Base-by-base conservation (phyloP, 768 basidiomycete genomes). In the Pholiota microspora region DNA sequence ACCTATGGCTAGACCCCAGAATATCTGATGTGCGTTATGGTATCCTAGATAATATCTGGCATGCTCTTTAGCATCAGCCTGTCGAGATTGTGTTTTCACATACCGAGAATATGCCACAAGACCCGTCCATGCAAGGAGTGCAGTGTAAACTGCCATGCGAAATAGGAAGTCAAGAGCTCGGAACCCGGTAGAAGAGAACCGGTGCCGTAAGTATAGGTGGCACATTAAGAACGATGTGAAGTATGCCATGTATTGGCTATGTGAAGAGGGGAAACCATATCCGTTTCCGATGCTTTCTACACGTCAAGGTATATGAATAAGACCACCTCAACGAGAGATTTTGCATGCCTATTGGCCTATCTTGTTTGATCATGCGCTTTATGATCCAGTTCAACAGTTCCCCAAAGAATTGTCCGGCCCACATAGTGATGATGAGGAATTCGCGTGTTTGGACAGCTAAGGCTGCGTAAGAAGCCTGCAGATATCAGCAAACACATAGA, bases 201-300 rank as follows among this genome's bases (percentile, higher is more conserved):
- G 77, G 62, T 92, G 90, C 31, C 82, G 81, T 58, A 82, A 84
- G 58, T 78, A 80, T 46, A 93, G 64, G 69, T 94, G 92, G 63
- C 86, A 83, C 38, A 85, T 64, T 40, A 93, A 67, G 68, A 93
- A 94, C 0, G 89, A 76, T 4, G 86, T 77, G 59, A 94, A 93
- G 69, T 89, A 94, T 13, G 84, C 92, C 92, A 94, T 92, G 67
- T 86, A 92, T 69, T 94, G 92, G 68, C 89, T 90, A 64, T 94
- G 92, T 12, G 89, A 92, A 0, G 91, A 92, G 0, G 92, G 92
- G 61, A 93, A 93, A 6, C 90, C 92, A 64, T 92, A 93, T 12
- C 91, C 91, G 51, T 79, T 79, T 16, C 85, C 86, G 45, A 82
- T 67, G 52, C 76, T 77, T 38, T 76, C 86, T 86, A 62, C 5